Evolutionary conservation across 306 rosid species (phyloP).

Genomic region (Prunus mira): DNA sequence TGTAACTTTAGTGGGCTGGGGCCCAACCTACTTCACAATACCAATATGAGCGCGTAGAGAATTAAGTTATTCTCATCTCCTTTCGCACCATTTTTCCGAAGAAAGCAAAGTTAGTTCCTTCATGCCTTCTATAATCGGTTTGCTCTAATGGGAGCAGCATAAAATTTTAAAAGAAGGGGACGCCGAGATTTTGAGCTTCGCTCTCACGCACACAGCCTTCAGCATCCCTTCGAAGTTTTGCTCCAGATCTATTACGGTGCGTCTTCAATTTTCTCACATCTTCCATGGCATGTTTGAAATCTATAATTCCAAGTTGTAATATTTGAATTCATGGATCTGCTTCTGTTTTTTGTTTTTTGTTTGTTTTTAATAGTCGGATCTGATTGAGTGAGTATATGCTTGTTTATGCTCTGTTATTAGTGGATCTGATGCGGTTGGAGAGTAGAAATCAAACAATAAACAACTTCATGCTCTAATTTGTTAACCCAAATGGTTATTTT

Average conservation of each 20-base stretch:
- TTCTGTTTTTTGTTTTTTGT: neutral
- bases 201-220: neutral
- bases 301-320: neutral
- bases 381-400: neutral
- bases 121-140: neutral
- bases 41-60: neutral
- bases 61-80: neutral
- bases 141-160: neutral
- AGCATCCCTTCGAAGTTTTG: neutral
- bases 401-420: neutral
- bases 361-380: neutral
- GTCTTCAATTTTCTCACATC: neutral
- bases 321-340: neutral
- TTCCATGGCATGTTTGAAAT: neutral
- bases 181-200: neutral
- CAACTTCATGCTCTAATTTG: neutral
- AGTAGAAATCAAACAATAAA: neutral
- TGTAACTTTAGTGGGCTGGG: neutral
- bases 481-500: neutral
- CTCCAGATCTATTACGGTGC: constrained; percentile 6
- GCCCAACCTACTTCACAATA: neutral
- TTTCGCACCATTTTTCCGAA: neutral
- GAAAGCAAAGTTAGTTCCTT: neutral
- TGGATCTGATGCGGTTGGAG: constrained; percentile 11
- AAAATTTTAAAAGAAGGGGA: neutral